Base-by-base conservation (phyloP, 192 early-diverging fungal genomes). In the Paraglomus brasilianum region DNA sequence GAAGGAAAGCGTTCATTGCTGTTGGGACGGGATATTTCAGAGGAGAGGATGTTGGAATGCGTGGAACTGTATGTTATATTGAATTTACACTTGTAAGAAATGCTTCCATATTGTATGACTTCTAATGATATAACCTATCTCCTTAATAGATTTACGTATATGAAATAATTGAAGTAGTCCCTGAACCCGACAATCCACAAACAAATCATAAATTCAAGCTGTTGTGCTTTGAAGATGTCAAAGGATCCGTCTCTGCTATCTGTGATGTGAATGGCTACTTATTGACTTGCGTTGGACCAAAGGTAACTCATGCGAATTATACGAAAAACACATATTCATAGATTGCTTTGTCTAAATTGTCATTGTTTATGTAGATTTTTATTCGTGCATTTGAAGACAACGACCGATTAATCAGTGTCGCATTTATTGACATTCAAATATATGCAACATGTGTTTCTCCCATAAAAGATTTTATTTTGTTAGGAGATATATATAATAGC, bases 161-260 rank as follows among this genome's bases (percentile, higher is more conserved):
- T 72, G 97, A 99, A 49, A 85, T 98, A 44, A 92, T 96, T 78
- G 93, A 96, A 77, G 94, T 99, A 42, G 95, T 99, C 39, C 97
- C 97, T 5, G 94, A 97, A 74, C 88, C 90, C 0, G 91, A 92
- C 48, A 91, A 91, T 56, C 96, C 97, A 36, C 92, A 94, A 76
- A 96, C 95, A 0, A 95, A 92, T 72, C 93, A 95, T 73, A 89
- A 90, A 66, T 88, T 96, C 66, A 98, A 98, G 68, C 71, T 91
- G 56, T 74, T 95, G 30, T 91, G 85, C 62, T 80, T 80, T 13
- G 89, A 91, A 56, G 94, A 98, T 55, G 87, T 96, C 30, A 93
- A 92, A 64, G 91, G 90, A 17, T 83, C 95, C 13, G 89, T 99
- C 17, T 92, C 89, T 14, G 89, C 93, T 5, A 75, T 99, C 58